phyloP scores from a whole-genome alignment of 1,139 yeast species.

The Pichia sp. region DNA sequence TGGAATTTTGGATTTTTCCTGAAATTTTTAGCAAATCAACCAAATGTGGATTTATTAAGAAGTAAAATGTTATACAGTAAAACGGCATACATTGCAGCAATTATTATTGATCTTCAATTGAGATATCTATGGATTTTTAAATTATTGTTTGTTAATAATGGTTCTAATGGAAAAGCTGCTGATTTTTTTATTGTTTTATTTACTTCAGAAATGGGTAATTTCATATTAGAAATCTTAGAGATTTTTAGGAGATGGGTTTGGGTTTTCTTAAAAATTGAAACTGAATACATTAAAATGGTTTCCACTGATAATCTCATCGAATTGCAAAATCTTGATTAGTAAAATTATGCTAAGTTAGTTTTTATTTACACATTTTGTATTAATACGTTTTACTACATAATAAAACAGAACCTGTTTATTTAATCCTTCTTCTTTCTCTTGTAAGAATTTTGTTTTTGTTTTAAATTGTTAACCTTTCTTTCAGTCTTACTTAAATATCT shows the following conservation, averaged over 20 bases:
- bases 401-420: not conserved
- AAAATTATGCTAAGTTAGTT: not conserved
- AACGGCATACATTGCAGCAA: slow-evolving; percentile 47
- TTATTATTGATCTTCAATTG: slow-evolving; percentile 52
- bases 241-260: slow-evolving; percentile 80
- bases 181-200: slow-evolving; percentile 32
- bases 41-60: slow-evolving; percentile 21
- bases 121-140: slow-evolving; percentile 75
- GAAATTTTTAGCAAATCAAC: slow-evolving; percentile 21
- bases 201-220: slow-evolving; percentile 55
- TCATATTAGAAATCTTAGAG: slow-evolving; percentile 64
- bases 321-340: slow-evolving; percentile 16
- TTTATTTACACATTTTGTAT: not conserved
- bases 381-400: not conserved
- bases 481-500: slow-evolving; percentile 78
- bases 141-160: slow-evolving; percentile 19
- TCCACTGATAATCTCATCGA: slow-evolving; percentile 18
- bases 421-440: slow-evolving; percentile 16
- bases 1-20: slow-evolving; percentile 71
- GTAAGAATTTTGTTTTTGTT: slow-evolving; percentile 35
- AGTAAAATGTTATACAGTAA: slow-evolving; percentile 31
- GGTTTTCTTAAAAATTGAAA: slow-evolving; percentile 79
- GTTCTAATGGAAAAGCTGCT: slow-evolving; percentile 7
- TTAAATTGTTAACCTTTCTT: slow-evolving; percentile 60
- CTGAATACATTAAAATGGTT: slow-evolving; percentile 50